phyloP scores from a whole-genome alignment of 176 grass and related monocot species.

The Areca catechu region DNA sequence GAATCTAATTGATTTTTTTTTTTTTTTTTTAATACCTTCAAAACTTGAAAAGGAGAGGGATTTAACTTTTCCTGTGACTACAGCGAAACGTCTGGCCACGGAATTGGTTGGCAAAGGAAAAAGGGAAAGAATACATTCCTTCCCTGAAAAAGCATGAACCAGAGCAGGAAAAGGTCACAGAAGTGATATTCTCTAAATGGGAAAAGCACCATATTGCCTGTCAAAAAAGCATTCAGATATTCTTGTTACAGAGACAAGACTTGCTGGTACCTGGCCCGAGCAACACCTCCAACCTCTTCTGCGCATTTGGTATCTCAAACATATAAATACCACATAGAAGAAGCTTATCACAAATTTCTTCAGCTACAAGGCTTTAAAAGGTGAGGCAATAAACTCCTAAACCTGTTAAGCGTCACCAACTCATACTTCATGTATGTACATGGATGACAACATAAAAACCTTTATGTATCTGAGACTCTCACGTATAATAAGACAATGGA shows the following conservation, averaged over 20 bases:
- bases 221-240: slow-evolving; percentile 10
- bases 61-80: too few relatives aligned
- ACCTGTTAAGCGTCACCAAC: neutral
- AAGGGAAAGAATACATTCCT: slow-evolving; percentile 25
- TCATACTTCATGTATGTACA: slow-evolving; percentile 1
- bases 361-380: slow-evolving; percentile 11
- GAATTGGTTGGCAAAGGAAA: slow-evolving; percentile 1
- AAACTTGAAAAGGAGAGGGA: too few relatives aligned
- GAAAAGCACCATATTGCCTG: slow-evolving; percentile 6
- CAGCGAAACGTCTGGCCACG: too few relatives aligned
- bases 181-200: neutral
- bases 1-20: too few relatives aligned
- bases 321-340: too few relatives aligned
- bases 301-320: too few relatives aligned
- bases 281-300: too few relatives aligned
- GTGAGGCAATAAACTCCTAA: slow-evolving; percentile 5
- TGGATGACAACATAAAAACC: neutral
- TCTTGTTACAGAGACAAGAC: too few relatives aligned
- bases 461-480: neutral
- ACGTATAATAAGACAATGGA: slow-evolving; percentile 7
- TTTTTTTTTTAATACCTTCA: too few relatives aligned
- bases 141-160: slow-evolving; percentile 20
- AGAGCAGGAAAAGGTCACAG: neutral
- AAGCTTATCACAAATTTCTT: too few relatives aligned
- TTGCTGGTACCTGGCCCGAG: too few relatives aligned